A percentile compares a stretch with the other conserved stretches of the same genome.
Evolutionary conservation across 108 stramenopile species (phyloP).

Genomic region (Skeletonema menzelii): DNA sequence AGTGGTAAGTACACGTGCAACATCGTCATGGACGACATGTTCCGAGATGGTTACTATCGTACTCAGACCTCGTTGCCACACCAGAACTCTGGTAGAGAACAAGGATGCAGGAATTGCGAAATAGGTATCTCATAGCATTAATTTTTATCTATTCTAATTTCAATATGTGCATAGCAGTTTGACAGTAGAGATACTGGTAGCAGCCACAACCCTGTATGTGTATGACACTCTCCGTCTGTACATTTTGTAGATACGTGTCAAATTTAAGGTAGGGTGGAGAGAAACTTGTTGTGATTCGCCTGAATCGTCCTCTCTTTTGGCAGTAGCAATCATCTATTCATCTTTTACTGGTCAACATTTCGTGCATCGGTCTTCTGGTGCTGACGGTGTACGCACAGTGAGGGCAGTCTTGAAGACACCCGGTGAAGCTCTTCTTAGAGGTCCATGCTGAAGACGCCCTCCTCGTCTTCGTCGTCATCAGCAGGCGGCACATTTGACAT

Average conservation of each 20-base stretch:
- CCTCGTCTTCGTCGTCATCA: neutral
- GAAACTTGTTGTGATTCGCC: neutral
- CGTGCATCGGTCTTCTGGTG: neutral
- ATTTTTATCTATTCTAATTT: neutral
- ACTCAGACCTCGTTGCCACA: too few relatives aligned
- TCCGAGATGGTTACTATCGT: too few relatives aligned
- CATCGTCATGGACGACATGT: too few relatives aligned
- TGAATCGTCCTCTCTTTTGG: neutral
- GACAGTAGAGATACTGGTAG: neutral
- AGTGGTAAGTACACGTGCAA: too few relatives aligned
- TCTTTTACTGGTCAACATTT: neutral
- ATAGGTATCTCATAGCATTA: neutral
- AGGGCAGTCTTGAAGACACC: neutral
- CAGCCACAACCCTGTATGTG: neutral
- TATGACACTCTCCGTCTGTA: neutral
- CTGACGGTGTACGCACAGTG: neutral
- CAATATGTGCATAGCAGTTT: neutral
- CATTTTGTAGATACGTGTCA: neutral
- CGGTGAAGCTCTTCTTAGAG: neutral
- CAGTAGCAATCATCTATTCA: neutral
- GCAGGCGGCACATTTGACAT: neutral
- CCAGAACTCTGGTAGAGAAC: too few relatives aligned
- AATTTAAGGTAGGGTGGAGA: neutral
- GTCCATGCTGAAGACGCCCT: constrained; percentile 16
- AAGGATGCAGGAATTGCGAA: neutral